phyloP scores from a whole-genome alignment of 2,329 filamentous ascomycete species.

The Reticulascus tulasneorum region DNA sequence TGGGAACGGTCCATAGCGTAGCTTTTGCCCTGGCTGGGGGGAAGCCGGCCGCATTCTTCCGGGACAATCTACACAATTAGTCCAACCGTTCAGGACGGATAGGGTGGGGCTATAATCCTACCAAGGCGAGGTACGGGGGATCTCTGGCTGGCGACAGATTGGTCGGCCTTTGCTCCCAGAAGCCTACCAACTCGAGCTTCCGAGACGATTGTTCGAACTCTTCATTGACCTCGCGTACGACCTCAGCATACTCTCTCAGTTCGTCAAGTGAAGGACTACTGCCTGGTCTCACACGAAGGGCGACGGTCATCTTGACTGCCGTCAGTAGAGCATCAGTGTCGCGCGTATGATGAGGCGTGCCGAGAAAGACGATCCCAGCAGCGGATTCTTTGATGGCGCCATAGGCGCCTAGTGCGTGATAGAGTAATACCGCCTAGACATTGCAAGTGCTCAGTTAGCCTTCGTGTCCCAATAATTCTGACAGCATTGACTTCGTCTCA shows the following conservation, averaged over 20 bases:
- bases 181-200: too few relatives aligned
- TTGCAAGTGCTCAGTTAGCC: not conserved
- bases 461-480: not conserved
- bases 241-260: slow-evolving; percentile 16
- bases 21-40: too few relatives aligned
- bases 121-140: too few relatives aligned
- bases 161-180: too few relatives aligned
- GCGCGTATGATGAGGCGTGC: slow-evolving; percentile 17
- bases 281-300: slow-evolving; percentile 4
- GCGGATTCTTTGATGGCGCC: slow-evolving; percentile 9
- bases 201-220: slow-evolving; percentile 4
- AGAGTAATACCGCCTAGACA: not conserved
- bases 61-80: too few relatives aligned
- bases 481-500: not conserved
- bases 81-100: too few relatives aligned
- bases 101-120: too few relatives aligned
- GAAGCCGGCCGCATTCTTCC: too few relatives aligned
- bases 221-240: slow-evolving; percentile 15
- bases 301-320: slow-evolving; percentile 13
- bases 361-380: slow-evolving; percentile 17
- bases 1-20: too few relatives aligned
- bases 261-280: slow-evolving; percentile 10
- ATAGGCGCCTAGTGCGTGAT: too few relatives aligned
- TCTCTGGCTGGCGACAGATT: too few relatives aligned
- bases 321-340: slow-evolving; percentile 17